These are phyloP conservation scores for Trichoderma arundinaceum DNA, from an alignment of 2,329 filamentous ascomycete genomes.

Conservation along the genomic window DNA sequence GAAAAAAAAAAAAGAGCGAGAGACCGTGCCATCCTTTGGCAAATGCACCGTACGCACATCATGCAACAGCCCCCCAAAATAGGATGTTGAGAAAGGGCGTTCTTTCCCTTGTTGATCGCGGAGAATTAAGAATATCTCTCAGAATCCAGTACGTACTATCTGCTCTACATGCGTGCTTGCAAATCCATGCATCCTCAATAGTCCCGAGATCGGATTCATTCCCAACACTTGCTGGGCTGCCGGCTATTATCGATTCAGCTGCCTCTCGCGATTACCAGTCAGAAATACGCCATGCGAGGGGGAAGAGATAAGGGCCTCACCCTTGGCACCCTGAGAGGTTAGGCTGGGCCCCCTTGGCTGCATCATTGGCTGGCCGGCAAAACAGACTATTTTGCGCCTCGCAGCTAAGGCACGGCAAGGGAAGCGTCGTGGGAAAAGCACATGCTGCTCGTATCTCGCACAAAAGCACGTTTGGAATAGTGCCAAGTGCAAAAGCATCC, in stretches of 20 bases:
- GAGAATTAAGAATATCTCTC: constrained; percentile 18
- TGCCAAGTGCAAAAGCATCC: no score
- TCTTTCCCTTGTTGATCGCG: background rate
- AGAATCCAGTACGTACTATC: background rate
- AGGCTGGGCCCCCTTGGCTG: constrained; percentile 8
- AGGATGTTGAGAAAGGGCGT: background rate
- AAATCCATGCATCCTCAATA: background rate
- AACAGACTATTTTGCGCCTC: constrained; percentile 29
- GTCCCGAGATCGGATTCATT: constrained; percentile 23
- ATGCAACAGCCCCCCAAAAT: background rate
- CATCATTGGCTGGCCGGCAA: constrained; percentile 23
- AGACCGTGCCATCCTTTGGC: background rate
- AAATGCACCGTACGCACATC: background rate
- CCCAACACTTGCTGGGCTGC: background rate
- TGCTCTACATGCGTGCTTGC: background rate
- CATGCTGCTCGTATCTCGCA: constrained; percentile 3
- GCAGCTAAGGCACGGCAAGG: constrained; percentile 23
- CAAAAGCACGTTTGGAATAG: no score
- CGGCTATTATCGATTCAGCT: constrained; percentile 20
- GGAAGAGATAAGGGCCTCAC: constrained; percentile 29
- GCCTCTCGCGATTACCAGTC: constrained; percentile 23
- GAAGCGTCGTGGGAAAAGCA: background rate
- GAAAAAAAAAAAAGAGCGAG: background rate
- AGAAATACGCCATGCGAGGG: constrained; percentile 30
- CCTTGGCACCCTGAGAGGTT: constrained; percentile 3